Evolutionary conservation across 1,139 yeast species (phyloP), one percentile per base, ranked within the genome.

Genomic region (Nakaseomyces bracarensis): DNA sequence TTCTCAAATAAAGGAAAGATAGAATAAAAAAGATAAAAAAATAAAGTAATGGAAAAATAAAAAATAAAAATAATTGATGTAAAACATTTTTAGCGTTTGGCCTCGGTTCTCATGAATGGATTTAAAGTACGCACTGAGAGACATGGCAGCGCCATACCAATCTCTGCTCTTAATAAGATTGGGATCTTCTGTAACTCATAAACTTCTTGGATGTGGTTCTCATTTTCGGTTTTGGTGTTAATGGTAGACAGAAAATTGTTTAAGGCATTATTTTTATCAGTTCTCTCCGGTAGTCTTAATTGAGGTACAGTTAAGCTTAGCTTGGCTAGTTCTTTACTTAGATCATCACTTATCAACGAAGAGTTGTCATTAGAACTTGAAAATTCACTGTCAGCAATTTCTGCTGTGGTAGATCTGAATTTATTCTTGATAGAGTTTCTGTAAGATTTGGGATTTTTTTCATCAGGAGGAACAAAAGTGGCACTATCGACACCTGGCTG

Each of bases 121-220:
- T 91, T 91, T 57, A 89, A 70, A n/a, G 91, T 82, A 56, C 96
- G 77, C 10, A 91, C 96, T 3, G 96, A 85, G 58, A 91, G 72
- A 61, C 97, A 89, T 13, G 98, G 98, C 46, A 91, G 71, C 1
- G 94, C 87, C 89, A 85, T 86, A 41, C 96, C 96, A 43, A 87
- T 77, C 62, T 89, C 97, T 0, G 96, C 94, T 52, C 96, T 74
- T 48, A 91, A 69, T 48, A 91, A 69, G 16, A 91, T 79, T 13
- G 97, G 97, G 38, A 91, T 83, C 55, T 78, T 80, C 41, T 73
- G 73, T 54, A 89, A 68, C 54, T 85, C 93, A 48, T 75, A 71
- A 42, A 91, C 79, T 57, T 85, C 95, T 67, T 91, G 97, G 43
- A 91, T 75, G 47, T 53, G 58, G 46, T 73, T 68, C 30, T 72